Evolutionary conservation across 768 basidiomycete genomes (phyloP).

Genomic region (Boletus sp.): DNA sequence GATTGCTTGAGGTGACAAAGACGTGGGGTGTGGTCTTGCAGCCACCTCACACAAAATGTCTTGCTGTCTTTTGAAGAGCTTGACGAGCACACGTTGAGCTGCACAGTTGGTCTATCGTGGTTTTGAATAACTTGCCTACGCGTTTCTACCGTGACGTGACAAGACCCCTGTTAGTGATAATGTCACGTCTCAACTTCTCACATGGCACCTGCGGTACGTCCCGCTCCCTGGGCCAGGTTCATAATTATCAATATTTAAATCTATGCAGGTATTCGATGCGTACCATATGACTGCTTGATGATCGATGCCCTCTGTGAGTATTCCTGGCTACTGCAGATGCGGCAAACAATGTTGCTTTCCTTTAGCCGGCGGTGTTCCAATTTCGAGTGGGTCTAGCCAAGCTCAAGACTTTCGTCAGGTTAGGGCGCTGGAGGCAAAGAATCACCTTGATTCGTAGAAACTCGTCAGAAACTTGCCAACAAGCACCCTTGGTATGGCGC

Average conservation of each 20-base stretch:
- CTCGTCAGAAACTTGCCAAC: neutral
- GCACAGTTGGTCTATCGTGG: conserved; percentile 26
- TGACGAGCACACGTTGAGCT: conserved; percentile 31
- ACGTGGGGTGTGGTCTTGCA: conserved; percentile 10
- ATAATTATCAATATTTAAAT: neutral
- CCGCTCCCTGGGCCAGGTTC: neutral
- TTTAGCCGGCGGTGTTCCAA: conserved; percentile 13
- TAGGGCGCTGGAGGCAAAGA: neutral
- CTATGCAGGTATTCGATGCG: neutral
- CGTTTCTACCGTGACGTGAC: conserved; percentile 26
- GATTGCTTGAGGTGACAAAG: conserved; percentile 5
- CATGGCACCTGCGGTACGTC: conserved; percentile 3
- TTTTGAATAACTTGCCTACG: conserved; percentile 32
- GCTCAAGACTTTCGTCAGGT: neutral
- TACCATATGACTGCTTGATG: neutral
- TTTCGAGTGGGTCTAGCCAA: conserved; percentile 5
- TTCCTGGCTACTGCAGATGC: neutral
- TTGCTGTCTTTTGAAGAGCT: conserved; percentile 23
- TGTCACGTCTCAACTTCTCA: conserved; percentile 20
- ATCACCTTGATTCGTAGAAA: conserved; percentile 5
- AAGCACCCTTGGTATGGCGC: neutral
- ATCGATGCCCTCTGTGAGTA: neutral
- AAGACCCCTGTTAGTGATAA: conserved; percentile 28
- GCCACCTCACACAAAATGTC: conserved; percentile 27
- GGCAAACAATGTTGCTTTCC: neutral